Conservation (phyloP, 495 filamentous ascomycete genomes). For the Trichocladium antarcticum region DNA sequence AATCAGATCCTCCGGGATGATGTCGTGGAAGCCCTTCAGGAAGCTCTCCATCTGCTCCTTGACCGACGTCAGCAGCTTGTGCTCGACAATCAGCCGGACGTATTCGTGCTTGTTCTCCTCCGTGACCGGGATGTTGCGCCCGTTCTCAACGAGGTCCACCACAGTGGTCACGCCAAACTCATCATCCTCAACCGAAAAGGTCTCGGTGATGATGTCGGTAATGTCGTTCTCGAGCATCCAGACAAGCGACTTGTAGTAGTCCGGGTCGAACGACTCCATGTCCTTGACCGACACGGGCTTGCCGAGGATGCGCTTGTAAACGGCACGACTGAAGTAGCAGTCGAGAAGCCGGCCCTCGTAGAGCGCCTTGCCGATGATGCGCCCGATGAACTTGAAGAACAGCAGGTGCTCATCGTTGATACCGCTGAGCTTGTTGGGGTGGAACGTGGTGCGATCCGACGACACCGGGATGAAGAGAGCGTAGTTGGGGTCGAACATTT, state of each 20-base stretch:
- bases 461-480: constrained; percentile 93
- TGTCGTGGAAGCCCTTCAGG: constrained; percentile 95
- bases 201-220: constrained; percentile 97
- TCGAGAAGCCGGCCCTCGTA: constrained; percentile 94
- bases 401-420: constrained; percentile 92
- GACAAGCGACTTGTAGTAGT: constrained; percentile 97
- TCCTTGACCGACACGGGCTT: constrained; percentile 95
- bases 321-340: constrained; percentile 96
- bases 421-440: constrained; percentile 83
- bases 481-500: constrained; percentile 99
- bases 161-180: constrained; percentile 82
- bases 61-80: constrained; percentile 81
- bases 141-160: constrained; percentile 77
- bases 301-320: constrained; percentile 94
- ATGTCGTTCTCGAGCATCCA: constrained; percentile 99
- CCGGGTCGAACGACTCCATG: constrained; percentile 96
- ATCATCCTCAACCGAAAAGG: constrained; percentile 85
- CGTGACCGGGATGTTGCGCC: constrained; percentile 84
- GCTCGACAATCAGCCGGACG: constrained; percentile 84
- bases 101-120: constrained; percentile 99
- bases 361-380: constrained; percentile 95
- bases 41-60: constrained; percentile 92
- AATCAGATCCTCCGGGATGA: constrained; percentile 87
- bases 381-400: constrained; percentile 99
- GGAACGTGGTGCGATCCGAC: constrained; percentile 97